Evolutionary conservation across 2,329 filamentous ascomycete genomes (phyloP).

Genomic region (Apiospora pterosperma): DNA sequence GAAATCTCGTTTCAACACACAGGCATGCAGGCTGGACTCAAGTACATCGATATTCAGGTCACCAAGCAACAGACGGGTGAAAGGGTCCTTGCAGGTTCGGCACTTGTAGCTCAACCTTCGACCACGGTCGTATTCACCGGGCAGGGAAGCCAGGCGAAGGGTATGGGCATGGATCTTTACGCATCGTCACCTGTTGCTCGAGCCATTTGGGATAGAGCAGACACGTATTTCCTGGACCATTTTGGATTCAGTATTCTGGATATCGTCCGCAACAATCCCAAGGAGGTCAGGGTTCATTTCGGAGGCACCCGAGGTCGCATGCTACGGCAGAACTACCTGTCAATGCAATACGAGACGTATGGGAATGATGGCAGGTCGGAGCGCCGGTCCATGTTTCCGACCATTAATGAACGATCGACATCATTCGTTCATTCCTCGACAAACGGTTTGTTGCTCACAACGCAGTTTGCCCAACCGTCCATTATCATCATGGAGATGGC

Average conservation of each 20-base stretch:
- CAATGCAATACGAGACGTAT: constrained; percentile 98
- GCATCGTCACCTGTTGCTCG: constrained; percentile 87
- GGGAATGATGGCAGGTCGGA: constrained; percentile 35
- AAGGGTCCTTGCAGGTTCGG: constrained; percentile 90
- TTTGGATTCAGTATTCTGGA: constrained; percentile 83
- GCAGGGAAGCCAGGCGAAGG: constrained; percentile 96
- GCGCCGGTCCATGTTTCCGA: constrained; percentile 51
- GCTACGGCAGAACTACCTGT: constrained; percentile 98
- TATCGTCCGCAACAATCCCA: constrained; percentile 99
- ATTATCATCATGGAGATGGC: constrained; percentile 99
- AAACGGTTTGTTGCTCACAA: constrained; percentile 89
- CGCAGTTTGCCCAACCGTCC: constrained; percentile 96
- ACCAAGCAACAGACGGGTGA: constrained; percentile 85
- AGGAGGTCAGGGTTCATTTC: constrained; percentile 97
- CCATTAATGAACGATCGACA: constrained; percentile 84
- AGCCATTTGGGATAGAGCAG: constrained; percentile 95
- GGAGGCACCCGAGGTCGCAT: constrained; percentile 94
- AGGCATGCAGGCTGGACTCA: constrained; percentile 95
- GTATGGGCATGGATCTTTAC: constrained; percentile 99
- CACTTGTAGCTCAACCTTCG: constrained; percentile 95
- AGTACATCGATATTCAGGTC: constrained; percentile 98
- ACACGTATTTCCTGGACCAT: constrained; percentile 97
- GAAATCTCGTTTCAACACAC: constrained; percentile 93
- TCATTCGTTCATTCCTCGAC: constrained; percentile 97
- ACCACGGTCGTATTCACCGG: constrained; percentile 98